phyloP scores from a whole-genome alignment of 345 rosid genomes.

The Lepidium aucheri region DNA sequence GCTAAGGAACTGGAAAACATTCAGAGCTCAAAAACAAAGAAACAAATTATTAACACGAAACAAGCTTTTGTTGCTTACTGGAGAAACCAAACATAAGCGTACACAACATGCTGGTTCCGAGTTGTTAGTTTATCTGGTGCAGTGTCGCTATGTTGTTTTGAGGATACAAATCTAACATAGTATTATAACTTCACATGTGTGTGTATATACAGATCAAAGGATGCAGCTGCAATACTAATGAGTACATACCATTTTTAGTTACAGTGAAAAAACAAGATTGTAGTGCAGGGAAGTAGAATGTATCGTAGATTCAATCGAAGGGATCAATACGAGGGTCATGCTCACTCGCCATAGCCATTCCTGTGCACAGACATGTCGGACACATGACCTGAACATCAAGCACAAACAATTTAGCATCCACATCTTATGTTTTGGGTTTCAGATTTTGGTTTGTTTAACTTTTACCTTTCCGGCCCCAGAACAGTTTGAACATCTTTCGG shows the following conservation, averaged over 20 bases:
- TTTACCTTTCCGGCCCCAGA: slow-evolving; percentile 93
- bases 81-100: not conserved
- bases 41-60: not conserved
- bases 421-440: not conserved
- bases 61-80: not conserved
- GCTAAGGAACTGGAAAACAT: not conserved
- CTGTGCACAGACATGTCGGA: slow-evolving; percentile 97
- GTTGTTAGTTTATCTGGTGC: not conserved
- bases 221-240: slow-evolving; percentile 2
- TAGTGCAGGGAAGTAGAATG: not conserved
- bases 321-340: slow-evolving; percentile 94
- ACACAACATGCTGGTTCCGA: not conserved
- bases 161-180: slow-evolving; percentile 8
- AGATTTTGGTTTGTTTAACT: not conserved
- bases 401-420: slow-evolving; percentile 4
- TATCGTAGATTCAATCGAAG: slow-evolving; percentile 45
- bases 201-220: slow-evolving; percentile 17
- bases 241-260: slow-evolving; percentile 13
- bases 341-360: slow-evolving; percentile 99
- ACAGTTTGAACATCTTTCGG: slow-evolving; percentile 92
- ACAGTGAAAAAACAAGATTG: not conserved
- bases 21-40: not conserved
- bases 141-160: not conserved
- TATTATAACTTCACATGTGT: not conserved
- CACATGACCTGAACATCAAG: slow-evolving; percentile 74